Evolutionary conservation across 2,329 filamentous ascomycete genomes (phyloP), one percentile per base, ranked within the genome.

Genomic region (Escovopsis sp.): DNA sequence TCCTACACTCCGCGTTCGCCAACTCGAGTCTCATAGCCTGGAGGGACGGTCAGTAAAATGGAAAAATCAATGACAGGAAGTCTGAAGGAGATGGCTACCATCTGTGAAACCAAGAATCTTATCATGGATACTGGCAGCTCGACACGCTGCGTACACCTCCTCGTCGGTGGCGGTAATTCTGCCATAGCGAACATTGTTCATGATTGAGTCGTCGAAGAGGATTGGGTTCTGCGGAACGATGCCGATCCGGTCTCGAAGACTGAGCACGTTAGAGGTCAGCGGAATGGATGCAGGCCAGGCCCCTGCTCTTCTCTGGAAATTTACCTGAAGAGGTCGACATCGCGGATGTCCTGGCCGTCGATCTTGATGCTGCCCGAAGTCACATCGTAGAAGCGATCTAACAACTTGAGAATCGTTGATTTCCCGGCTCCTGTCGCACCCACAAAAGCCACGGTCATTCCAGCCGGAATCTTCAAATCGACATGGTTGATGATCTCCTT

Each of bases 391-490:
- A 74, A 75, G 1, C 74, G 70, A 50, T 72, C 68, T 6, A 78
- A 58, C n/a, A 78, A 63, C 51, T 73, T 75, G 35, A 76, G 55
- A 28, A 74, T 64, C 1, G 73, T 77, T 1, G 72, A 75, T 49
- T 77, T 77, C 33, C 73, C 73, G 10, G 73, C 72, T 19, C 74
- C 74, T 10, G 73, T 77, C 37, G 72, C 66, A 10, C 75, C 74
- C 8, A 78, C 74, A 56, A 78, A 74, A 10, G 75, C 74, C 26
- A 75, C 67, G 1, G 72, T 75, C 43, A 67, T 68, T 12, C 75
- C 70, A 4, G 69, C 63, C 7, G 65, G 57, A 30, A 70, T 67
- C 33, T 61, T 60, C 46, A 79, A 67, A 46, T 63, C 69, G 45
- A 78, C 59, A 36, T 68, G 54, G 47, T 73, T 68, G 59, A 79